Conservation (phyloP, 2,329 filamentous ascomycete genomes). For the Didymella glomerata region DNA sequence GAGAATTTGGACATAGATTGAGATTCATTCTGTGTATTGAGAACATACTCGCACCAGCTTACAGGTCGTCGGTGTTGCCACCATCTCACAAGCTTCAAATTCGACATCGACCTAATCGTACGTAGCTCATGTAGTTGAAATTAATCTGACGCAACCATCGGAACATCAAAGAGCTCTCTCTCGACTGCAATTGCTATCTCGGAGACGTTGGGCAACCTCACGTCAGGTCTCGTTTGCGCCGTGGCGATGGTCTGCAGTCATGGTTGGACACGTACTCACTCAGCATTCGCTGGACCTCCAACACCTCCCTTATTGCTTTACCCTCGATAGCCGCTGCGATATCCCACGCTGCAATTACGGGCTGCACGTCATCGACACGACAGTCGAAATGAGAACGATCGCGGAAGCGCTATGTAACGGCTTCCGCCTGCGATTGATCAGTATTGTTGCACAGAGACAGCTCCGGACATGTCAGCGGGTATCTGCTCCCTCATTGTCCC, state of each 20-base stretch:
- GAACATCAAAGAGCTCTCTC: background rate
- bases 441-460: slow-evolving; percentile 27
- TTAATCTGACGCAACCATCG: background rate
- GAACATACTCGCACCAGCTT: background rate
- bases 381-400: slow-evolving; percentile 13
- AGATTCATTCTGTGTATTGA: background rate
- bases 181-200: background rate
- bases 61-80: background rate
- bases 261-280: slow-evolving; percentile 41
- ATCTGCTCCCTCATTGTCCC: slow-evolving; percentile 30
- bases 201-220: slow-evolving; percentile 18
- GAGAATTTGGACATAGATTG: background rate
- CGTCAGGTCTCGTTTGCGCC: slow-evolving; percentile 4
- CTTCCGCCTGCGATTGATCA: slow-evolving; percentile 21
- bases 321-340: slow-evolving; percentile 46
- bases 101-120: background rate
- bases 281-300: slow-evolving; percentile 35
- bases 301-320: slow-evolving; percentile 24
- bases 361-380: slow-evolving; percentile 41
- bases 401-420: slow-evolving; percentile 13
- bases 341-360: slow-evolving; percentile 28
- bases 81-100: background rate
- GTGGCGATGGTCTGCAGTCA: slow-evolving; percentile 18
- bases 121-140: background rate
- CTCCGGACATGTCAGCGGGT: slow-evolving; percentile 26